A percentile compares a stretch with the other conserved stretches of the same genome.
Evolutionary conservation across 2,329 filamentous ascomycete species (phyloP).

Genomic region (Cadophora gregata): DNA sequence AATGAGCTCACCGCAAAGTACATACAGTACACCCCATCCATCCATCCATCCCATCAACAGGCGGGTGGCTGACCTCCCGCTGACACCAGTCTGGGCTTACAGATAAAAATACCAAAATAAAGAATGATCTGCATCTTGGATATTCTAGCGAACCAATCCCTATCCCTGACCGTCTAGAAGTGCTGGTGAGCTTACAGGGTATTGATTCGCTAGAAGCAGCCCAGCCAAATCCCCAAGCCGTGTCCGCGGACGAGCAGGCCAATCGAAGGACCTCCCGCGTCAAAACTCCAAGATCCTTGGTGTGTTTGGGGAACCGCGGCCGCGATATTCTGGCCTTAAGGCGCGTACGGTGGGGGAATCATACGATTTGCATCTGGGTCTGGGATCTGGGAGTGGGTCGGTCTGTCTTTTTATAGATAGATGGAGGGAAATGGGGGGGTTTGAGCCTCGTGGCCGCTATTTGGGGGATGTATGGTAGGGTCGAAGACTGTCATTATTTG

Average conservation of each 20-base stretch:
- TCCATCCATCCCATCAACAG: too few species aligned
- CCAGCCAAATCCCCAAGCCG: not conserved
- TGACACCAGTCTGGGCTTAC: slow-evolving; percentile 8
- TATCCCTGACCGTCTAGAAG: not conserved
- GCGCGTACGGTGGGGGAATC: slow-evolving; percentile 9
- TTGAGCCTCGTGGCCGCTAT: not conserved
- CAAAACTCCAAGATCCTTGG: slow-evolving; percentile 9
- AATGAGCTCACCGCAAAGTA: not conserved
- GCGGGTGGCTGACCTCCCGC: slow-evolving; percentile 9
- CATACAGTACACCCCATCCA: too few species aligned
- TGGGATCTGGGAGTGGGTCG: too few species aligned
- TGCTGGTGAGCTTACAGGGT: not conserved
- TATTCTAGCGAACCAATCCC: slow-evolving; percentile 8
- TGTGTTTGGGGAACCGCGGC: slow-evolving; percentile 13
- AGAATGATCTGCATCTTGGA: slow-evolving; percentile 8
- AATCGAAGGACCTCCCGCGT: not conserved
- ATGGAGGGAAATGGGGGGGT: too few species aligned
- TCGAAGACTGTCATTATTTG: too few species aligned
- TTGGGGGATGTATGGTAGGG: not conserved
- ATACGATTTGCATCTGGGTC: slow-evolving; percentile 14
- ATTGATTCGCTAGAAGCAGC: slow-evolving; percentile 11
- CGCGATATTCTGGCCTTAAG: slow-evolving; percentile 7
- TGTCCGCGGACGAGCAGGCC: slow-evolving; percentile 8
- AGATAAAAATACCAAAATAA: slow-evolving; percentile 17
- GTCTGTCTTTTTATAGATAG: slow-evolving; percentile 4